phyloP scores from a whole-genome alignment of 2,329 filamentous ascomycete species.

The Microsporum ferrugineum region DNA sequence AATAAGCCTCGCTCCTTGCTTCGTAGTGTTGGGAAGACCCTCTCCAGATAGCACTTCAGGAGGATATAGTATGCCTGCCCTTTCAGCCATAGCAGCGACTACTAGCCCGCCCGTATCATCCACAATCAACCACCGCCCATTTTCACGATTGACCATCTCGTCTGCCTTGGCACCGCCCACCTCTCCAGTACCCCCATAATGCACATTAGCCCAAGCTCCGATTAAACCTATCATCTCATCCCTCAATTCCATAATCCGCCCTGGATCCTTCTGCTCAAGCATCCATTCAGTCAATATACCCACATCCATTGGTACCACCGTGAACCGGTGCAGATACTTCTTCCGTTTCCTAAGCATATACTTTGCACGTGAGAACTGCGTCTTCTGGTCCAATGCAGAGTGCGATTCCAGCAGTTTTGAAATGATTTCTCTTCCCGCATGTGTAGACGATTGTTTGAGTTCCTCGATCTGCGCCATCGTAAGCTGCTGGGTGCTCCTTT shows the following conservation, averaged over 20 bases:
- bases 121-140: conserved; percentile 65
- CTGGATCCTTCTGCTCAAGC: conserved; percentile 65
- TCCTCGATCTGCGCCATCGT: conserved; percentile 60
- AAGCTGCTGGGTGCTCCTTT: conserved; percentile 60
- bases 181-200: conserved; percentile 47
- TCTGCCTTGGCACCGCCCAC: not conserved
- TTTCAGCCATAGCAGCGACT: conserved; percentile 73
- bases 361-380: conserved; percentile 82
- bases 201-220: conserved; percentile 82
- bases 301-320: conserved; percentile 71
- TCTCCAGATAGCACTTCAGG: conserved; percentile 13
- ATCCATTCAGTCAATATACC: conserved; percentile 64
- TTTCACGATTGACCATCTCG: conserved; percentile 19
- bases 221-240: conserved; percentile 73
- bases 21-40: conserved; percentile 6
- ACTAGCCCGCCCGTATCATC: conserved; percentile 80
- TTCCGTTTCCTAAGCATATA: conserved; percentile 90
- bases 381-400: conserved; percentile 85
- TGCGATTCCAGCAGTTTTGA: conserved; percentile 87
- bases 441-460: conserved; percentile 59
- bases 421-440: conserved; percentile 78
- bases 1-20: not conserved
- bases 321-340: conserved; percentile 86
- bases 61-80: conserved; percentile 68
- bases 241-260: conserved; percentile 72